Conservation (phyloP, 116 monocot genomes). For the Thalassia testudinum region DNA sequence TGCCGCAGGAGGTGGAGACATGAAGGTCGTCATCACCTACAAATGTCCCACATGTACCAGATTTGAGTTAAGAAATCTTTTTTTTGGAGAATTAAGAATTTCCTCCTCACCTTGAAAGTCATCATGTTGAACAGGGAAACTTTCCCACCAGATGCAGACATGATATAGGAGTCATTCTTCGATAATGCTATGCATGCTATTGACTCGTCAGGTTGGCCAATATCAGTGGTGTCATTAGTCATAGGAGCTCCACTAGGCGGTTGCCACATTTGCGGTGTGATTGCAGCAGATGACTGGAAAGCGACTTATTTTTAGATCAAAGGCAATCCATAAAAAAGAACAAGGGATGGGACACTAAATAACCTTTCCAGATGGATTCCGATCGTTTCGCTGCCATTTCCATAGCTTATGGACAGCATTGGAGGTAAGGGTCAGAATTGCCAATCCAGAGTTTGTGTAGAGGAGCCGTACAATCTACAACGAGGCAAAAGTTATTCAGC, state of each 20-base stretch:
- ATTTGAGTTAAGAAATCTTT: too few relatives aligned
- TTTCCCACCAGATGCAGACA: conserved; percentile 92
- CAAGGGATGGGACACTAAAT: conserved; percentile 5
- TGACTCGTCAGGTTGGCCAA: conserved; percentile 56
- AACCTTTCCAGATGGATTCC: conserved; percentile 65
- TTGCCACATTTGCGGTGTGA: conserved; percentile 81
- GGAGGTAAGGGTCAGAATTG: conserved; percentile 58
- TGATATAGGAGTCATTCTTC: conserved; percentile 88
- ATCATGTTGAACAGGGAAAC: conserved; percentile 94
- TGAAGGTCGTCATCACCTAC: conserved; percentile 97
- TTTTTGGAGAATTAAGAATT: too few relatives aligned
- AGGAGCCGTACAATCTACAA: conserved; percentile 34
- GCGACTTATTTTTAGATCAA: not conserved
- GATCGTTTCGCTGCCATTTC: conserved; percentile 80
- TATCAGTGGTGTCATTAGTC: conserved; percentile 64
- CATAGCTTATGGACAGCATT: conserved; percentile 83
- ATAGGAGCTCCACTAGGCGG: conserved; percentile 58
- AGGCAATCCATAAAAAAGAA: not conserved
- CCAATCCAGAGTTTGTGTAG: conserved; percentile 76
- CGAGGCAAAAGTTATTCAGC: too few relatives aligned
- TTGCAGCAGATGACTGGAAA: conserved; percentile 50
- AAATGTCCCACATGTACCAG: not conserved
- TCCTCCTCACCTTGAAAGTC: conserved; percentile 67
- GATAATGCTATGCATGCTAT: conserved; percentile 78
- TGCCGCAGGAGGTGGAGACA: conserved; percentile 90